Conservation (phyloP, 1,284 basidiomycete species). For the Irpex rosettiformis region DNA sequence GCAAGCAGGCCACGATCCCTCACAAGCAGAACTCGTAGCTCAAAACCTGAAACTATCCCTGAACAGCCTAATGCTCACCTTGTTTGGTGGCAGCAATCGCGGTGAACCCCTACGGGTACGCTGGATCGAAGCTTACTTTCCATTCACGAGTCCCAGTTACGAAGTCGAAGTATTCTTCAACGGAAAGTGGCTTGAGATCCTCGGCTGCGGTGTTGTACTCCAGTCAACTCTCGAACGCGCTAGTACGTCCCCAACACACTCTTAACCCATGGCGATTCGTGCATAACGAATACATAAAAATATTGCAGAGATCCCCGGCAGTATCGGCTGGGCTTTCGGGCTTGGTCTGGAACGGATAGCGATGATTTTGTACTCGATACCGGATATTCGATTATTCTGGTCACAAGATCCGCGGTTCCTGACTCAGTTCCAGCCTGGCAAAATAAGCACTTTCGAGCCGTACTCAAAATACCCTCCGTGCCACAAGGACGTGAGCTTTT, state of each 20-base stretch:
- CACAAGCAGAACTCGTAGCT: constrained; percentile 69
- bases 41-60: constrained; percentile 90
- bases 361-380: constrained; percentile 97
- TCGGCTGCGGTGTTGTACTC: constrained; percentile 91
- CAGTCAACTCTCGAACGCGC: constrained; percentile 88
- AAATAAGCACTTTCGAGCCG: constrained; percentile 78
- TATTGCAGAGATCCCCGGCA: constrained; percentile 66
- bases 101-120: constrained; percentile 78
- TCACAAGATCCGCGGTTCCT: constrained; percentile 87
- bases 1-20: constrained; percentile 75
- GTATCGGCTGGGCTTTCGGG: constrained; percentile 98
- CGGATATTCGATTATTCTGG: constrained; percentile 99
- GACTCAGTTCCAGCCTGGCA: constrained; percentile 77
- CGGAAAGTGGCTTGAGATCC: constrained; percentile 96
- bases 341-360: constrained; percentile 97
- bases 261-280: neutral
- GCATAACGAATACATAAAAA: constrained; percentile 6
- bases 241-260: constrained; percentile 49
- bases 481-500: constrained; percentile 91
- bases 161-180: constrained; percentile 98
- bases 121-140: constrained; percentile 98
- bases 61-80: constrained; percentile 81
- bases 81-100: constrained; percentile 69
- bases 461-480: constrained; percentile 90
- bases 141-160: constrained; percentile 96